phyloP scores from a whole-genome alignment of 495 filamentous ascomycete genomes.

The Astrothelium subdiscretum region DNA sequence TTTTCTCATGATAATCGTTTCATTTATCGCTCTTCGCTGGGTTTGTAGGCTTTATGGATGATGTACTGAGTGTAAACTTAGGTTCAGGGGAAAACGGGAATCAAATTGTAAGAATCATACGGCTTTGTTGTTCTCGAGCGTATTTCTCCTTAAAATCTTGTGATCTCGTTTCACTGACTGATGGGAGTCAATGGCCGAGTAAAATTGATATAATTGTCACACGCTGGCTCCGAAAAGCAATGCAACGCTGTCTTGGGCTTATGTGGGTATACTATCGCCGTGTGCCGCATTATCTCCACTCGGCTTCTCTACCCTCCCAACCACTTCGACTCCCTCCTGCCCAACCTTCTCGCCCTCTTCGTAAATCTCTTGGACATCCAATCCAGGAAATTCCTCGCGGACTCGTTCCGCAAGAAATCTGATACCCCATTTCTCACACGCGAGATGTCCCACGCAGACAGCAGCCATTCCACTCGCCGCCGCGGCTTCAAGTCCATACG shows the following conservation, averaged over 20 bases:
- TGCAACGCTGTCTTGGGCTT: too few relatives aligned
- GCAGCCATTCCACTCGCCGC: constrained; percentile 8
- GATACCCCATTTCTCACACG: constrained; percentile 16
- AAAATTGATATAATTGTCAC: too few relatives aligned
- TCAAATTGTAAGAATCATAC: neutral
- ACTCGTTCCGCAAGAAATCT: constrained; percentile 9
- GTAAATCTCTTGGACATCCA: constrained; percentile 10
- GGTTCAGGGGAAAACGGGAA: neutral
- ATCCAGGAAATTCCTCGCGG: constrained; percentile 8
- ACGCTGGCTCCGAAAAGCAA: too few relatives aligned
- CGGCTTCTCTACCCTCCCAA: neutral
- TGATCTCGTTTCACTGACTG: too few relatives aligned
- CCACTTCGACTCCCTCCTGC: neutral
- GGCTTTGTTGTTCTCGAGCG: too few relatives aligned
- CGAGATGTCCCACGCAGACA: constrained; percentile 15
- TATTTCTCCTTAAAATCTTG: too few relatives aligned
- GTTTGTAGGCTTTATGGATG: neutral
- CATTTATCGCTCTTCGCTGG: neutral
- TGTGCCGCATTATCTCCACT: neutral
- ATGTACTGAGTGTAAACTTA: neutral
- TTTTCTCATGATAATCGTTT: neutral
- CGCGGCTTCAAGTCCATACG: constrained; percentile 12
- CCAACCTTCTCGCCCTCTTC: constrained; percentile 6
- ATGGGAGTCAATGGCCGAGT: too few relatives aligned
- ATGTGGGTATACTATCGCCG: too few relatives aligned